Conservation (phyloP, 2,329 filamentous ascomycete genomes). For the Diplodia mutila region DNA sequence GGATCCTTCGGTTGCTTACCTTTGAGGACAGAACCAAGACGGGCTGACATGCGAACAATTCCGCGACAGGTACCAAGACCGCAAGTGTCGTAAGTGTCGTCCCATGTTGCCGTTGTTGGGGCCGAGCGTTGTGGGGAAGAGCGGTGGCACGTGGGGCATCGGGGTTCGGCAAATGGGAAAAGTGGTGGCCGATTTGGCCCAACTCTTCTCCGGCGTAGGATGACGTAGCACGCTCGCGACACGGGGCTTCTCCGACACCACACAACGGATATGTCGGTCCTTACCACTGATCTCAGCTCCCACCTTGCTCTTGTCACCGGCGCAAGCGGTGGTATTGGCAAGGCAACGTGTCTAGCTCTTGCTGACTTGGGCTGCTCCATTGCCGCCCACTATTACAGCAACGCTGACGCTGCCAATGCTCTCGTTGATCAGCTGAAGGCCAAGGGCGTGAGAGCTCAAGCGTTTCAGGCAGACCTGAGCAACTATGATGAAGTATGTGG, state of each 20-base stretch:
- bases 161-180: not conserved
- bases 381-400: constrained; percentile 49
- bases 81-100: not conserved
- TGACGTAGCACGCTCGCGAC: not conserved
- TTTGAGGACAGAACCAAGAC: not conserved
- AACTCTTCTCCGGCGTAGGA: not conserved
- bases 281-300: constrained; percentile 28
- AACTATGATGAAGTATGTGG: constrained; percentile 42
- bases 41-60: no score
- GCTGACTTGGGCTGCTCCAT: constrained; percentile 48
- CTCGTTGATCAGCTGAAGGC: constrained; percentile 38
- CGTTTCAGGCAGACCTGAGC: constrained; percentile 44
- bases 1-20: not conserved
- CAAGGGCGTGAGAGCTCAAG: constrained; percentile 37
- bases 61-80: not conserved
- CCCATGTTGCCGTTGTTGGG: not conserved
- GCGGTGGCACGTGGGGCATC: not conserved
- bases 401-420: constrained; percentile 35
- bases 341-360: constrained; percentile 46
- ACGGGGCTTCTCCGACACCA: not conserved
- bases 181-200: not conserved
- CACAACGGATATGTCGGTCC: constrained; percentile 18
- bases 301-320: constrained; percentile 47
- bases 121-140: not conserved
- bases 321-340: constrained; percentile 51